Base-by-base conservation (phyloP, 768 basidiomycete species). In the Roridomyces roridus region DNA sequence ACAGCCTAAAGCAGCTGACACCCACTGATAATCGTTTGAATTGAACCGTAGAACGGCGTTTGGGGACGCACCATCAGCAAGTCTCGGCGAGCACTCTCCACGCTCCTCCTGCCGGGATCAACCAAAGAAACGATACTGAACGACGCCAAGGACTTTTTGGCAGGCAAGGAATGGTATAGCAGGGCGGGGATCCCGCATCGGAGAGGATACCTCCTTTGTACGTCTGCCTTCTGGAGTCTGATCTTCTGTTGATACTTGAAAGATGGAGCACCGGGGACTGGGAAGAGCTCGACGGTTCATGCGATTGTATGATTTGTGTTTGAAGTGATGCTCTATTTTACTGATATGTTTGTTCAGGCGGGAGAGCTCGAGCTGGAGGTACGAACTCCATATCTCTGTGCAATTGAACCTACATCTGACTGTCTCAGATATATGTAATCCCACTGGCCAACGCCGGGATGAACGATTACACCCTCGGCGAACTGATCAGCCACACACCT, bases 161-260 rank as follows among this genome's bases (percentile, higher is more conserved):
- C 40, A 20, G 51, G 40, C 5, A 55, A 61, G 42, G 9, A 31
- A 31, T 61, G 59, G 59, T 57, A 57, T 36, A 44, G 41, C n/a
- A 12, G 43, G 12, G 35, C 43, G 11, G 55, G 59, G 0, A 61
- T 57, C 35, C 59, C 55, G 39, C 50, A 51, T 35, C 55, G 59
- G 20, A 10, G 6, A 44, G 43, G 43, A 5, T 44, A 44, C 24
- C 43, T 44, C 17, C 43, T 44, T 44, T 18, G 43, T 44, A 26
- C 6, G 23, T 44, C 26, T 26, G 6, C 21, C 43, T 18, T 21
- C 20, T 25, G 24, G 21, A 11, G 21, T 25, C 7, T 11, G 18
- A 23, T 25, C 10, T 11, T 10, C 6, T 23, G 11, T 25, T 44
- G 11, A 6, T 25, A 24, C 24, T 23, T 6, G 12, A 25, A 11